Base-by-base conservation (phyloP, 23 red algal species). In the Agarophyton chilense region DNA sequence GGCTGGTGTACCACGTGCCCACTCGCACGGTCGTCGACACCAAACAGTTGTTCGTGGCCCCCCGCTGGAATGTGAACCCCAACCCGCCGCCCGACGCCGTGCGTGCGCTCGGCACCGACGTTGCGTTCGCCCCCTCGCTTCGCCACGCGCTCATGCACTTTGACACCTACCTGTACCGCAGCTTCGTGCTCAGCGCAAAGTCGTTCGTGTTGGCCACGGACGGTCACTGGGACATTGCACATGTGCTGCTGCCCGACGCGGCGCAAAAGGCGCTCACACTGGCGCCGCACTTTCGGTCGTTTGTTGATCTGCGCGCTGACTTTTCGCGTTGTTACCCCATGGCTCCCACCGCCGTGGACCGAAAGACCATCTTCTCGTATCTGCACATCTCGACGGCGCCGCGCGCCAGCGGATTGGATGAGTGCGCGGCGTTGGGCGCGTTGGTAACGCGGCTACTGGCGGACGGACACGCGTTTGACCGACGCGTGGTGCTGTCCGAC, bases 211-310 rank as follows among this genome's bases (percentile, higher is more conserved):
- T 97, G 24, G 54, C 87, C 33, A 93, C 95, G 2, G 95, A 97
- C 66, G 90, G 90, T 4, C 90, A 89, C n/a, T 97, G 95, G 95
- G 90, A 93, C 78, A 39, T 97, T 33, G 32, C 74, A 19, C 51
- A 92, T 55, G 31, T 93, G 41, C 82, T 97, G 36, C 65, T 80
- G 25, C 35, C 70, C 43, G 95, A 97, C 17, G 95, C 95, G 28
- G 71, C 79, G 21, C 73, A 65, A 21, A 97, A 97, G 47, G 82
- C 66, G 12, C 28, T 97, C 12, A 72, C 80, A 5, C 72, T 97
- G n/a, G 67, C 89, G 31, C 54, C 90, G 34, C 56, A 91, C n/a
- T 88, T 91, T 39, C 77, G 82, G 52, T 66, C 79, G 34, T 97
- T 66, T 78, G 66, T 97, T 49, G 81, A 97, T 58, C 73, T 97